Evolutionary conservation across 2,329 filamentous ascomycete genomes (phyloP).

Genomic region (Colletotrichum sp.): DNA sequence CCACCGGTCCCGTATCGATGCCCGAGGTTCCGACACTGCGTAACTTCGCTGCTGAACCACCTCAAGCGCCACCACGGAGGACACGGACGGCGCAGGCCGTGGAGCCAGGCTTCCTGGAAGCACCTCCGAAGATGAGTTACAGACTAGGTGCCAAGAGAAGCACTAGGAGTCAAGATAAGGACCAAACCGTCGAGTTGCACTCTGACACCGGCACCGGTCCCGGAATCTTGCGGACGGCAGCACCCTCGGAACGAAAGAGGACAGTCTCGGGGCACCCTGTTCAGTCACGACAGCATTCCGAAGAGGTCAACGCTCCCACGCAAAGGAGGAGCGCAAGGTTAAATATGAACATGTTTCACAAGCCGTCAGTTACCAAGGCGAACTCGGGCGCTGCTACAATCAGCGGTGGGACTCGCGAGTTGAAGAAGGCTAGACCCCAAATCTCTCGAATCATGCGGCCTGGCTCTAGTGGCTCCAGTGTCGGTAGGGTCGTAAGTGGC

Average conservation of each 20-base stretch:
- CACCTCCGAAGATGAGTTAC: conserved; percentile 69
- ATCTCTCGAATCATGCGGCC: conserved; percentile 70
- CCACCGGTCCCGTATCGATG: conserved; percentile 51
- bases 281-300: conserved; percentile 51
- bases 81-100: conserved; percentile 58
- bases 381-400: conserved; percentile 62
- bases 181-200: conserved; percentile 39
- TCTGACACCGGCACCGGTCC: conserved; percentile 43
- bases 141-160: conserved; percentile 51
- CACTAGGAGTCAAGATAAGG: conserved; percentile 41
- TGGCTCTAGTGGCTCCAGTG: conserved; percentile 69
- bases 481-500: conserved; percentile 87
- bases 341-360: conserved; percentile 67
- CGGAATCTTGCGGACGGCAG: conserved; percentile 38
- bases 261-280: conserved; percentile 87
- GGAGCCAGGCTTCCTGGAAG: conserved; percentile 59
- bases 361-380: conserved; percentile 70
- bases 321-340: conserved; percentile 76
- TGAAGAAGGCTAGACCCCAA: conserved; percentile 84
- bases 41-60: conserved; percentile 43
- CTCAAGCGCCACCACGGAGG: conserved; percentile 58
- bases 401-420: conserved; percentile 69
- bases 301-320: conserved; percentile 64
- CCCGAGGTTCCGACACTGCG: conserved; percentile 41
- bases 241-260: conserved; percentile 76